A percentile compares a stretch with the other conserved stretches of the same genome.
Evolutionary conservation across 768 basidiomycete species (phyloP).

Genomic region (Sporobolomyces phaffii): DNA sequence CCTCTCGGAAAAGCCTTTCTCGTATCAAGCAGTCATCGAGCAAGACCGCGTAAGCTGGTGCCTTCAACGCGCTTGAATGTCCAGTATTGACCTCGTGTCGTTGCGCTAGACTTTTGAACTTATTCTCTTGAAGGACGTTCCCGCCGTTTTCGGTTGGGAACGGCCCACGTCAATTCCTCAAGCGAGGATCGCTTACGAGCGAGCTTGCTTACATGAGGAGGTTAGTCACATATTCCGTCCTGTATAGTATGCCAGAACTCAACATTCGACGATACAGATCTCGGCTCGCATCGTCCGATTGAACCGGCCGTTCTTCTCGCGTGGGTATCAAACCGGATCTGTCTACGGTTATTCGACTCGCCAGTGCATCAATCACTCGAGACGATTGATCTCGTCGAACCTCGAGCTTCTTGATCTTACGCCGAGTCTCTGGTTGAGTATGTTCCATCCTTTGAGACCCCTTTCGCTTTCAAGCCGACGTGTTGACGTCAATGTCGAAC

Average conservation of each 20-base stretch:
- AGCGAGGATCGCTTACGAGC: conserved; percentile 14
- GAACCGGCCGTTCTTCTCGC: conserved; percentile 34
- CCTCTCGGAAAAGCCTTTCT: not conserved
- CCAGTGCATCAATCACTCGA: conserved; percentile 29
- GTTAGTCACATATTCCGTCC: not conserved
- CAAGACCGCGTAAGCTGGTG: conserved; percentile 25
- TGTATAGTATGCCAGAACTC: no score
- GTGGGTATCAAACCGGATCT: conserved; percentile 30
- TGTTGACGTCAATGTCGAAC: no score
- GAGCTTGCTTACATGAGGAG: conserved; percentile 24
- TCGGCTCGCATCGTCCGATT: conserved; percentile 37
- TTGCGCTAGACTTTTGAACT: conserved; percentile 2
- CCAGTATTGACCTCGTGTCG: not conserved
- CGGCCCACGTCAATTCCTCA: not conserved
- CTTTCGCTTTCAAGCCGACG: not conserved
- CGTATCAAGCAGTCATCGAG: conserved; percentile 20
- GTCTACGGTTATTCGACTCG: conserved; percentile 25
- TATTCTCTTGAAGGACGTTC: conserved; percentile 7
- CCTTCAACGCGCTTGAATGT: not conserved
- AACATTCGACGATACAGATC: conserved; percentile 9
- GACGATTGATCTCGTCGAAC: conserved; percentile 31
- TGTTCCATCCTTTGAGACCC: not conserved
- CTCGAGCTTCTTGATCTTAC: conserved; percentile 21
- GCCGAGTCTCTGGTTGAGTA: conserved; percentile 30
- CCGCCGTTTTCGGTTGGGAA: conserved; percentile 14